Evolutionary conservation across 768 basidiomycete genomes (phyloP).

Genomic region (Lanmaoa rubissima): DNA sequence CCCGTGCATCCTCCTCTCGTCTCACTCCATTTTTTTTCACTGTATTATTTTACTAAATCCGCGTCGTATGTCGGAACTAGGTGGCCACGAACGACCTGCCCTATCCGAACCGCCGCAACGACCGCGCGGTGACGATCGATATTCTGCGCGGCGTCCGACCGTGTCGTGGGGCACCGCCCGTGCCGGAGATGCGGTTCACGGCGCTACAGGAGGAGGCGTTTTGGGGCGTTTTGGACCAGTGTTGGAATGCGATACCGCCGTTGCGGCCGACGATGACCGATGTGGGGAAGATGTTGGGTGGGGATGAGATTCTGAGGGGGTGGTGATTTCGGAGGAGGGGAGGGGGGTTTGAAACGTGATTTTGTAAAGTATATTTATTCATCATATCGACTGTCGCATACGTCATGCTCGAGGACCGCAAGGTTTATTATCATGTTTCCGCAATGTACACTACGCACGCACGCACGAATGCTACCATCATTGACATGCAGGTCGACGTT

Average conservation of each 20-base stretch:
- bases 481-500: too few relatives aligned
- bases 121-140: conserved; percentile 54
- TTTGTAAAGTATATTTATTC: neutral
- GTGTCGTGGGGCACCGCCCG: conserved; percentile 31
- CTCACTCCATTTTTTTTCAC: neutral
- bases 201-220: conserved; percentile 34
- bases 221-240: conserved; percentile 44
- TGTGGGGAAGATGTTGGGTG: conserved; percentile 22
- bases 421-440: too few relatives aligned
- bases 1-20: too few relatives aligned
- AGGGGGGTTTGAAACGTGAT: neutral
- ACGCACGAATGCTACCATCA: neutral
- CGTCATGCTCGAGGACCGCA: neutral
- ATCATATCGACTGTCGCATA: neutral
- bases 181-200: conserved; percentile 16
- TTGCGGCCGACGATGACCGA: conserved; percentile 46
- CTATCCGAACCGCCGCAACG: conserved; percentile 52
- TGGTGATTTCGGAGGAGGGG: neutral
- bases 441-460: neutral
- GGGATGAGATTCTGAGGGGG: neutral
- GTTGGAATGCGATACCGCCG: conserved; percentile 41
- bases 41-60: too few relatives aligned
- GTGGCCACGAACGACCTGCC: conserved; percentile 51
- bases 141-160: conserved; percentile 53
- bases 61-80: conserved; percentile 25